A percentile compares a stretch with the other conserved stretches of the same genome.
These are phyloP conservation scores for Fusarium begoniae DNA, from an alignment of 2,329 filamentous ascomycete species.

Conservation along the genomic window DNA sequence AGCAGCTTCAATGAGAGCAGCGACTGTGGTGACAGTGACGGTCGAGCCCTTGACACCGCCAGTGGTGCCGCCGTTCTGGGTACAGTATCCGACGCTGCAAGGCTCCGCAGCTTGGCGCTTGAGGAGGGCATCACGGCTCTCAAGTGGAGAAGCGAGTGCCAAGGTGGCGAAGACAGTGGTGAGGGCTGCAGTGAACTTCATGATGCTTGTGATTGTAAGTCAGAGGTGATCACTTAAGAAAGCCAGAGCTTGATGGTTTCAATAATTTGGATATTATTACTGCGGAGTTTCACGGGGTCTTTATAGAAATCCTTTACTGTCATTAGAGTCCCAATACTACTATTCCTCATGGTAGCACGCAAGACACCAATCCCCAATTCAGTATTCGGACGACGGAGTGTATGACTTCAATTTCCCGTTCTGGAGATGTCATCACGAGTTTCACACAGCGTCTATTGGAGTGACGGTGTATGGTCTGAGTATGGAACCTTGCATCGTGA, in stretches of 20 bases:
- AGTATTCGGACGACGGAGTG: constrained; percentile 8
- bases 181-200: constrained; percentile 29
- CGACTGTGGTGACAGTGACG: constrained; percentile 42
- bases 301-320: background rate
- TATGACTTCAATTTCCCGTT: constrained; percentile 1
- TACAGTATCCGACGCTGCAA: constrained; percentile 46
- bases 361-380: background rate
- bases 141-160: constrained; percentile 23
- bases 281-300: background rate
- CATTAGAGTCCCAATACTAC: fast-evolving
- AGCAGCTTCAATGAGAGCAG: constrained; percentile 42
- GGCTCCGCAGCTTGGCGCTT: constrained; percentile 61
- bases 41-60: constrained; percentile 44
- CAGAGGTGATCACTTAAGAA: background rate
- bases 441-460: background rate
- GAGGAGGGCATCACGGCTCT: constrained; percentile 11
- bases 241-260: background rate
- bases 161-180: constrained; percentile 25
- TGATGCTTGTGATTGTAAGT: background rate
- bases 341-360: background rate
- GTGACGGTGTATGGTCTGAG: background rate
- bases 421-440: background rate
- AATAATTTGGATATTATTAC: background rate
- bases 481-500: background rate
- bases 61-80: constrained; percentile 46